phyloP scores from a whole-genome alignment of 441 rosid species.

The Croton setiger region DNA sequence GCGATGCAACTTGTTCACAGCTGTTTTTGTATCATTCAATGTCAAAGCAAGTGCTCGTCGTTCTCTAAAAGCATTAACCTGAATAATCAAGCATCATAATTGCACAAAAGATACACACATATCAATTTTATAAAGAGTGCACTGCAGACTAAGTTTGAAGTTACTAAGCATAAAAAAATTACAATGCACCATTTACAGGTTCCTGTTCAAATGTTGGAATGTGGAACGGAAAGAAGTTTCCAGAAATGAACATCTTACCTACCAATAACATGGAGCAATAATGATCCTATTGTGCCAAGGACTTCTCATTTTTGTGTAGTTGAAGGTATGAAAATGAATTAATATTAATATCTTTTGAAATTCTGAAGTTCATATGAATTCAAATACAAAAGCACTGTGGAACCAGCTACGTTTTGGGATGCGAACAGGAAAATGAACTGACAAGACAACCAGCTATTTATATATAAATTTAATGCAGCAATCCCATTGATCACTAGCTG shows the following conservation, averaged over 20 bases:
- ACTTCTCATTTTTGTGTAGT: not conserved
- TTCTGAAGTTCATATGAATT: not conserved
- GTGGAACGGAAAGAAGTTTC: no score
- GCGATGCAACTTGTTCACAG: slow-evolving; percentile 66
- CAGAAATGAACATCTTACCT: not conserved
- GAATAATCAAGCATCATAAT: slow-evolving; percentile 7
- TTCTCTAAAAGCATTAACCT: slow-evolving; percentile 87
- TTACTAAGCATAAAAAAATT: no score
- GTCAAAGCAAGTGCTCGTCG: slow-evolving; percentile 83
- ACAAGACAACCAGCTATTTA: no score
- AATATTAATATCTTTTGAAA: not conserved
- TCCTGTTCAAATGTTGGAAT: not conserved
- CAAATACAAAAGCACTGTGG: not conserved
- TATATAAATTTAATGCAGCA: no score
- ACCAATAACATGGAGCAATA: not conserved
- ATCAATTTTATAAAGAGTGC: no score
- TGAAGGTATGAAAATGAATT: not conserved
- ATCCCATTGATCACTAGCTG: no score
- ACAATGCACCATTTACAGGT: not conserved
- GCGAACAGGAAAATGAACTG: not conserved
- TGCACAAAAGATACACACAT: not conserved
- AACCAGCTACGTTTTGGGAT: not conserved
- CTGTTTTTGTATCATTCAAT: slow-evolving; percentile 83
- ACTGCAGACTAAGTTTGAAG: no score
- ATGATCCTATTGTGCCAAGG: not conserved